phyloP scores from a whole-genome alignment of 192 early-diverging fungal species.

The Coemansia sp. region DNA sequence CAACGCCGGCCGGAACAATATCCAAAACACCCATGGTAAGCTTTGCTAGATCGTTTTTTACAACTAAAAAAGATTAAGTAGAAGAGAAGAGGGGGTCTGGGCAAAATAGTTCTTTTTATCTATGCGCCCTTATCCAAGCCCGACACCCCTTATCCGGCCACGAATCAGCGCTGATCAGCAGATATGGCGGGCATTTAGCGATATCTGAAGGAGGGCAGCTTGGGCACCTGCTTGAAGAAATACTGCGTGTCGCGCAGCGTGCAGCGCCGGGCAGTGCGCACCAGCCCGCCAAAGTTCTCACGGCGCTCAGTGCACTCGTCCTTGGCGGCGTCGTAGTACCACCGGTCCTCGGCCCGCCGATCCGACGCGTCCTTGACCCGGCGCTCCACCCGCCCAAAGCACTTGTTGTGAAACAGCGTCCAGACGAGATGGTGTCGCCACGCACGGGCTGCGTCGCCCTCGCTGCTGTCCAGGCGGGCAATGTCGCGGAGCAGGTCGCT shows the following conservation, averaged over 20 bases:
- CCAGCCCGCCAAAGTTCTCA: constrained; percentile 52
- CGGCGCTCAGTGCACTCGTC: constrained; percentile 44
- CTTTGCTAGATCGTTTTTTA: background rate
- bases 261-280: constrained; percentile 53
- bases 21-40: constrained; percentile 66
- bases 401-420: constrained; percentile 42
- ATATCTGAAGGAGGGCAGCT: constrained; percentile 53
- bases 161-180: constrained; percentile 1
- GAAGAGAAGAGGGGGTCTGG: background rate
- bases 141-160: constrained; percentile 5
- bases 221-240: constrained; percentile 56
- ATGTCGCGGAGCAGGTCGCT: constrained; percentile 54
- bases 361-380: constrained; percentile 54
- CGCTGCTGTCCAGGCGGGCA: constrained; percentile 21
- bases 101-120: background rate
- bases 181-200: constrained; percentile 10
- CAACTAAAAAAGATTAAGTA: background rate
- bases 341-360: constrained; percentile 50
- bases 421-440: constrained; percentile 47
- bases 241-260: constrained; percentile 58
- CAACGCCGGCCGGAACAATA: constrained; percentile 85
- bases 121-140: background rate
- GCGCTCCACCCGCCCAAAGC: constrained; percentile 56
- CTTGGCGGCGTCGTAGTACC: constrained; percentile 53
- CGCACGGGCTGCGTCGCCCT: constrained; percentile 1